Percentiles rank a stretch among this genome's conserved stretches.
These are phyloP conservation scores for Whalleya microplaca DNA, from an alignment of 2,329 filamentous ascomycete species.

Conservation along the genomic window DNA sequence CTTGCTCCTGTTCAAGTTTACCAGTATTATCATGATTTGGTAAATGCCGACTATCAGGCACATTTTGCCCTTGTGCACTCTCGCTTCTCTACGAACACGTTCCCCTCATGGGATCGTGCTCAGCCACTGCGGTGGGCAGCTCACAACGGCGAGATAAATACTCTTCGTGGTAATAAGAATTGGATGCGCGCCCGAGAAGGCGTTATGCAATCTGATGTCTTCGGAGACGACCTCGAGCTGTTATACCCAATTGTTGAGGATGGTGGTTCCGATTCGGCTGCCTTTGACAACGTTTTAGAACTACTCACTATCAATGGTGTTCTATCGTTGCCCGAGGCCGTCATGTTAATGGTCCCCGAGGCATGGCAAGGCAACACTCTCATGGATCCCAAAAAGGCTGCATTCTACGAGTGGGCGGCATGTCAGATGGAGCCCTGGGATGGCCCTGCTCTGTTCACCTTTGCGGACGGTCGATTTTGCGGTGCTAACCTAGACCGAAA, in stretches of 20 bases:
- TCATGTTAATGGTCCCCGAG: conserved; percentile 98
- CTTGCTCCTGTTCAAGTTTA: conserved; percentile 94
- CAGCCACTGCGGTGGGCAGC: conserved; percentile 96
- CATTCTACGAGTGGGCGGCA: conserved; percentile 98
- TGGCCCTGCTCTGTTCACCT: conserved; percentile 93
- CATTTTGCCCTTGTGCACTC: conserved; percentile 97
- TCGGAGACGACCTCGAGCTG: conserved; percentile 86
- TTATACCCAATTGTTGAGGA: conserved; percentile 96
- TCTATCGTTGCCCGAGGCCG: conserved; percentile 89
- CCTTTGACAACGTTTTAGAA: conserved; percentile 96
- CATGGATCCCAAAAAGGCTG: conserved; percentile 94
- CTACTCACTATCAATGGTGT: conserved; percentile 94
- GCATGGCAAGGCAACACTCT: conserved; percentile 93
- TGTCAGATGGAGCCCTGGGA: conserved; percentile 99
- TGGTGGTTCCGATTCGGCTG: conserved; percentile 93
- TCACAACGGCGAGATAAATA: conserved; percentile 99
- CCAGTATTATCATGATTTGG: conserved; percentile 95
- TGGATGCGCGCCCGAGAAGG: conserved; percentile 99
- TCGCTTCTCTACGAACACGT: conserved; percentile 97
- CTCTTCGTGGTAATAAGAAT: conserved; percentile 96
- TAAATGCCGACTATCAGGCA: conserved; percentile 95
- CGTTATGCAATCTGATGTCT: conserved; percentile 89
- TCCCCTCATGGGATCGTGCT: conserved; percentile 96
- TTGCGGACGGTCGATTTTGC: conserved; percentile 94
- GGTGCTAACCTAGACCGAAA: conserved; percentile 97